Evolutionary conservation across 306 rosid species (phyloP), one percentile per base, ranked within the genome.

Genomic region (Calophaca sinica): DNA sequence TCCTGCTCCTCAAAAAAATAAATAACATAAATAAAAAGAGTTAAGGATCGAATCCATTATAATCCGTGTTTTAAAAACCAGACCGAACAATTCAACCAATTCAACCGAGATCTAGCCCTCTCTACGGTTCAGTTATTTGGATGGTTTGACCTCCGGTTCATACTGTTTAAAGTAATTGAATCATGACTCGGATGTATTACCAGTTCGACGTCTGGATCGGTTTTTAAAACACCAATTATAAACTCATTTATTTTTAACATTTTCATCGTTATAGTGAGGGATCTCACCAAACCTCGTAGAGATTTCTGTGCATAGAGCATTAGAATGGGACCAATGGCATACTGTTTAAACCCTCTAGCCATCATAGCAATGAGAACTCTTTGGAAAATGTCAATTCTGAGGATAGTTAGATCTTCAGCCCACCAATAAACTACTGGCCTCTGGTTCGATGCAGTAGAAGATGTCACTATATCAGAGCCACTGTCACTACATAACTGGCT

Each of bases 251-350:
- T 5, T 41, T 6, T 41, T 41, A 83, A 65, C 32, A 73, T 4
- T 35, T 28, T 1, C 11, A 73, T 65, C 8, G 2, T 73, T 83
- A 53, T 49, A 81, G 90, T 28, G 68, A 44, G 81, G 86, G 82
- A 74, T 87, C 99, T 94, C 93, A 94, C 99, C 99, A 90, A 90
- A 86, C 97, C 96, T 87, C 94, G 84, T 28, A 96, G 93, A 59
- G 97, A 92, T 89, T 96, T 92, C 87, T 96, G 96, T 7, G 99
- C 99, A 78, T 92, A 96, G 72, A 96, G 98, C 98, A 92, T 96
- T 41, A 96, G 84, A 35, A 96, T 79, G 15, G 99, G 97, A 48
- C 92, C 98, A 2, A 92, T 85, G 82, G 98, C 94, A 63, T 78
- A 81, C 75, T 87, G 98, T 69, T 90, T 90, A 76, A 87, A 89